phyloP scores from a whole-genome alignment of 495 filamentous ascomycete genomes.

The Neurospora sp. region DNA sequence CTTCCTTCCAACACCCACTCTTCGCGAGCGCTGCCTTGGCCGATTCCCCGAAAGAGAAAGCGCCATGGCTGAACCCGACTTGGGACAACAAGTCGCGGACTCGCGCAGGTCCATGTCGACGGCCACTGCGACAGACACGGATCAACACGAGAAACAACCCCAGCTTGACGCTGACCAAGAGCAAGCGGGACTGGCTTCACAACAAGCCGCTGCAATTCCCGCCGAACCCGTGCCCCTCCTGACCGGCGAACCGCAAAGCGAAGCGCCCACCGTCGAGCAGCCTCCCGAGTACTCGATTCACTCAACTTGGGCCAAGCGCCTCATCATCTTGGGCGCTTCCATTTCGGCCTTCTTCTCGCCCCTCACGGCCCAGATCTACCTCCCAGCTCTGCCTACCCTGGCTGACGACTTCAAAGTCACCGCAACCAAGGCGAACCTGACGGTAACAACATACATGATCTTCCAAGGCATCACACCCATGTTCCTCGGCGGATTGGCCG shows the following conservation, averaged over 20 bases:
- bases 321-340: conserved; percentile 52
- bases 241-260: conserved; percentile 5
- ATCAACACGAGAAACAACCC: not conserved
- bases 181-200: conserved; percentile 31
- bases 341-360: conserved; percentile 59
- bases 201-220: conserved; percentile 24
- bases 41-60: not conserved
- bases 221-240: not conserved
- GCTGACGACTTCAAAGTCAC: conserved; percentile 44
- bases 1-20: not conserved
- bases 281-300: conserved; percentile 44
- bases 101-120: not conserved
- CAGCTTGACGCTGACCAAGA: not conserved
- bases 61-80: not conserved
- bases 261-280: not conserved
- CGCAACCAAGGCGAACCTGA: conserved; percentile 48
- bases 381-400: conserved; percentile 52
- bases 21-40: not conserved
- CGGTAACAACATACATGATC: conserved; percentile 52
- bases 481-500: conserved; percentile 46
- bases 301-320: conserved; percentile 43
- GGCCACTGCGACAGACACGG: not conserved
- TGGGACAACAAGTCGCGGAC: not conserved
- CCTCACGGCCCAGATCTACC: conserved; percentile 60
- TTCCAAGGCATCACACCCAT: conserved; percentile 49